A percentile compares a stretch with the other conserved stretches of the same genome.
Conservation (phyloP, 2,329 filamentous ascomycete species). For the Didymellaceae sp. region DNA sequence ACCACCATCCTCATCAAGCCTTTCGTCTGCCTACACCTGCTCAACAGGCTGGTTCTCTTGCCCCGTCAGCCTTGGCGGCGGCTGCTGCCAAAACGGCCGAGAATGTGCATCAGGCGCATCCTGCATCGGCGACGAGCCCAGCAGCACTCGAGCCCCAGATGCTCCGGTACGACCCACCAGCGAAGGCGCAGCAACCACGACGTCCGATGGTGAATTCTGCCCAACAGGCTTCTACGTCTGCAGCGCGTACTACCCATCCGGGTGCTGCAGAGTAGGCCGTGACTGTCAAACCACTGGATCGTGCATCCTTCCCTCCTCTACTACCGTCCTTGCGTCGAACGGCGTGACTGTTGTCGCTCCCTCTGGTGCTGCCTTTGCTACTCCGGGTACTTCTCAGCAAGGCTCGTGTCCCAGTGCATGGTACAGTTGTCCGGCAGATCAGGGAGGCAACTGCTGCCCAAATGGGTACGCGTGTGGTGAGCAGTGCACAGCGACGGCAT, state of each 20-base stretch:
- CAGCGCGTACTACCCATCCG: slow-evolving; percentile 77
- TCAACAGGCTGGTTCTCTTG: slow-evolving; percentile 55
- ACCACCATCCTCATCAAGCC: slow-evolving; percentile 11
- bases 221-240: slow-evolving; percentile 94
- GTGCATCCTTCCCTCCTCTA: slow-evolving; percentile 68
- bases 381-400: slow-evolving; percentile 47
- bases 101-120: slow-evolving; percentile 51
- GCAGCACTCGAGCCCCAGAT: slow-evolving; percentile 45
- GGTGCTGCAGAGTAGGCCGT: slow-evolving; percentile 87
- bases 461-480: slow-evolving; percentile 53
- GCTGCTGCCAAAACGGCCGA: slow-evolving; percentile 56
- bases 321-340: slow-evolving; percentile 68
- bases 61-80: slow-evolving; percentile 55
- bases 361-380: slow-evolving; percentile 53
- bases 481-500: slow-evolving; percentile 45
- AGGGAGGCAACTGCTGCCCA: slow-evolving; percentile 84
- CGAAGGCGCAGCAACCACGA: slow-evolving; percentile 62
- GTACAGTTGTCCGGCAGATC: slow-evolving; percentile 71
- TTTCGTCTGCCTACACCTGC: slow-evolving; percentile 50
- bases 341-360: slow-evolving; percentile 75
- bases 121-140: slow-evolving; percentile 46
- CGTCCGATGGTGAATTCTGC: slow-evolving; percentile 67
- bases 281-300: slow-evolving; percentile 78
- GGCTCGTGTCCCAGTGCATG: slow-evolving; percentile 76
- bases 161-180: slow-evolving; percentile 54